phyloP scores from a whole-genome alignment of 2,329 filamentous ascomycete species.

The Cordyceps militaris region DNA sequence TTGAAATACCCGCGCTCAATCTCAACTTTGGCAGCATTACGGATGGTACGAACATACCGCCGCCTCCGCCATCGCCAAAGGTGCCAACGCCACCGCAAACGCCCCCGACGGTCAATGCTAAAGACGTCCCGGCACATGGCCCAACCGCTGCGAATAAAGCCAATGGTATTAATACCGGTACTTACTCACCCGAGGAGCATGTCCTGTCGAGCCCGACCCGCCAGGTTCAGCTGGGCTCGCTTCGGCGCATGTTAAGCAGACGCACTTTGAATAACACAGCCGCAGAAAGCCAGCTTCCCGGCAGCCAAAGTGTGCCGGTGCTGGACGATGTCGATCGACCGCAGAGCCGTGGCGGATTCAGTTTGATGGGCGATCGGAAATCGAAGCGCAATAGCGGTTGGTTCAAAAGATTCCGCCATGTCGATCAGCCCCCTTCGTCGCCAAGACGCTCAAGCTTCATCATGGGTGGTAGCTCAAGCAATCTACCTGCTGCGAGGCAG shows the following conservation, averaged over 20 bases:
- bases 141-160: conserved; percentile 17
- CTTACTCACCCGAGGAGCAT: conserved; percentile 45
- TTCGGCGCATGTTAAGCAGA: conserved; percentile 51
- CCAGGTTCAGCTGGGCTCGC: conserved; percentile 47
- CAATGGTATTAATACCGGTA: conserved; percentile 40
- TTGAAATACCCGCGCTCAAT: conserved; percentile 52
- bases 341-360: conserved; percentile 42
- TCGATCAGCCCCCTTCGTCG: conserved; percentile 26
- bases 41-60: conserved; percentile 54
- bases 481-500: conserved; percentile 26
- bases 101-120: conserved; percentile 21
- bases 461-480: conserved; percentile 32
- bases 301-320: conserved; percentile 26
- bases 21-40: conserved; percentile 54
- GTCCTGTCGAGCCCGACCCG: conserved; percentile 44
- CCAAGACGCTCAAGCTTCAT: conserved; percentile 38
- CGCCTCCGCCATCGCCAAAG: conserved; percentile 50
- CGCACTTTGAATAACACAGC: conserved; percentile 47
- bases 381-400: conserved; percentile 51
- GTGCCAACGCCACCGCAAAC: conserved; percentile 37
- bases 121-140: conserved; percentile 9
- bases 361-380: conserved; percentile 45
- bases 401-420: conserved; percentile 47
- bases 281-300: conserved; percentile 40
- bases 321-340: conserved; percentile 34